Conservation (phyloP, 352 stramenopile species). For the Globisporangium orthogonon region DNA sequence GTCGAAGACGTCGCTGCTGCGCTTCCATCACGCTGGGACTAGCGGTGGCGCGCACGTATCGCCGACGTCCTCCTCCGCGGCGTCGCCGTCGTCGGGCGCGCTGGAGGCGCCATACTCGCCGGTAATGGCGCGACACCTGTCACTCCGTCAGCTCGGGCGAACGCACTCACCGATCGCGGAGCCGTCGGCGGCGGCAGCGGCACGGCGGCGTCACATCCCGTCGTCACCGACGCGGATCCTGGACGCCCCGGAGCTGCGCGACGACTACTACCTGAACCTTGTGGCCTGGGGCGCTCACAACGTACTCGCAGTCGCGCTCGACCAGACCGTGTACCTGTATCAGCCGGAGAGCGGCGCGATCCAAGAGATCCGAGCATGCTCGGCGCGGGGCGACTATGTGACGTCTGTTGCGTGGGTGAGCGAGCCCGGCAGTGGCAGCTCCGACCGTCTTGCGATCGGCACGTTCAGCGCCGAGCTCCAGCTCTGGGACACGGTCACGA, state of each 20-base stretch:
- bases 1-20: conserved; percentile 18
- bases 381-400: conserved; percentile 84
- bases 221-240: conserved; percentile 79
- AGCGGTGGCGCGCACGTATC: no score
- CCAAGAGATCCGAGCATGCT: conserved; percentile 71
- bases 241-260: conserved; percentile 93
- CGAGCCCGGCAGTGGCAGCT: conserved; percentile 22
- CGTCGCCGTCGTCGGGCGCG: conserved; percentile 1
- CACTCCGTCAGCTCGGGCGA: conserved; percentile 13
- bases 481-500: conserved; percentile 90
- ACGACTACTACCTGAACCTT: conserved; percentile 98
- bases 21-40: no score
- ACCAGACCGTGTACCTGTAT: conserved; percentile 94
- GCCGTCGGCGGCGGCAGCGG: not conserved
- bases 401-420: conserved; percentile 91
- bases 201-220: conserved; percentile 20
- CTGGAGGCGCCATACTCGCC: conserved; percentile 1
- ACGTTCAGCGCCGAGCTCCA: conserved; percentile 89
- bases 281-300: conserved; percentile 93
- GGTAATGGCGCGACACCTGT: no score
- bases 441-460: conserved; percentile 89
- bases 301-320: conserved; percentile 92
- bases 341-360: conserved; percentile 89
- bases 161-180: not conserved
- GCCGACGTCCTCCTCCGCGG: no score